Percentiles rank a stretch among this genome's conserved stretches.
phyloP scores from a whole-genome alignment of 176 grass and related monocot genomes.

The Rhynchospora tenuis region DNA sequence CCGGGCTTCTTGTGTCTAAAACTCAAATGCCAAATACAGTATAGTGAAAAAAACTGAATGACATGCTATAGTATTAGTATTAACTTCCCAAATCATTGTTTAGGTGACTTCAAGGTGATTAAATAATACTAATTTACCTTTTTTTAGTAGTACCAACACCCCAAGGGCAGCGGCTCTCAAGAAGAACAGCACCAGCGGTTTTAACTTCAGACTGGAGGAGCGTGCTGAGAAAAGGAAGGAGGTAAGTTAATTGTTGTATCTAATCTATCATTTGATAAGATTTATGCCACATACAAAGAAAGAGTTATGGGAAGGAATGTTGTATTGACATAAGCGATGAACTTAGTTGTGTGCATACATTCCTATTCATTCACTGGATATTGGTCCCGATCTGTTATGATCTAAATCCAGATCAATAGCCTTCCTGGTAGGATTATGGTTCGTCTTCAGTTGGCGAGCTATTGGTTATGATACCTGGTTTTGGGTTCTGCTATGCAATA shows the following conservation, averaged over 20 bases:
- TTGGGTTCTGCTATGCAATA: background rate
- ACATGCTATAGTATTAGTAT: constrained; percentile 20
- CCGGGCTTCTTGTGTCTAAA: background rate
- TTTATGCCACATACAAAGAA: constrained; percentile 1
- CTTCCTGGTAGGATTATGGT: background rate
- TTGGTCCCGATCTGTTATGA: background rate
- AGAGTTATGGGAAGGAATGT: background rate
- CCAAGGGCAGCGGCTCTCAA: constrained; percentile 25
- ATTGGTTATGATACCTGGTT: background rate
- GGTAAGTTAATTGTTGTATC: constrained; percentile 26
- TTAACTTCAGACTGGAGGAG: constrained; percentile 77
- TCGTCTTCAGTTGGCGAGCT: background rate
- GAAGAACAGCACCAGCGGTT: constrained; percentile 46
- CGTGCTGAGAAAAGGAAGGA: constrained; percentile 97
- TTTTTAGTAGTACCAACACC: constrained; percentile 55
- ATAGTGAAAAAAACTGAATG: background rate
- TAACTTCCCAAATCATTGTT: background rate
- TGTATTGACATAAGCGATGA: background rate
- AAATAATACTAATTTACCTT: constrained; percentile 13
- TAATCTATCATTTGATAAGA: background rate
- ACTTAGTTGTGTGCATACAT: background rate
- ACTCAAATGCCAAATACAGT: background rate
- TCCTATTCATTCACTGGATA: background rate
- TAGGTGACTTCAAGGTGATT: background rate
- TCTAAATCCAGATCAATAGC: background rate